These are phyloP conservation scores for Pestalotiopsis sp. DNA, from an alignment of 2,329 filamentous ascomycete genomes.

Conservation along the genomic window DNA sequence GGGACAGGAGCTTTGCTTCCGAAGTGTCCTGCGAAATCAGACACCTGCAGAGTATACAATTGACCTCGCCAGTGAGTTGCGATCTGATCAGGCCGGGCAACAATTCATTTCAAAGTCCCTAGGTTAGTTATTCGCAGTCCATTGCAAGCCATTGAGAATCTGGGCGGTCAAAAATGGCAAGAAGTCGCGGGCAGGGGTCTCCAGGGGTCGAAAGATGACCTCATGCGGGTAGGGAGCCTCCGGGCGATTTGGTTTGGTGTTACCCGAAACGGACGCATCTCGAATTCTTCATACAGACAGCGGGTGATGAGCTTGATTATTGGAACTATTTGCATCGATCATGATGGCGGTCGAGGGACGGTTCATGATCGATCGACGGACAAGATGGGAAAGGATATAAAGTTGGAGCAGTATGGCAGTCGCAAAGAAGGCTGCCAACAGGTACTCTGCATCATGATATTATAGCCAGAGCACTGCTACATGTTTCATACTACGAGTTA, in stretches of 20 bases:
- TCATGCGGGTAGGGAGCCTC: background rate
- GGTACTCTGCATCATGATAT: no score
- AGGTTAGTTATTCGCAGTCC: background rate
- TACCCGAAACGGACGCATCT: background rate
- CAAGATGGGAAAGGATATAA: no score
- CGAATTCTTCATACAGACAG: background rate
- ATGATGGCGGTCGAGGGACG: no score
- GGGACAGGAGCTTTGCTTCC: background rate
- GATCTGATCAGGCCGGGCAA: background rate
- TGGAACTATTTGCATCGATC: background rate
- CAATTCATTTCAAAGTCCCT: background rate
- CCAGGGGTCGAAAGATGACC: background rate
- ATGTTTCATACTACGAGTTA: no score
- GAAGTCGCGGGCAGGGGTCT: background rate
- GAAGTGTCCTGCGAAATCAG: background rate
- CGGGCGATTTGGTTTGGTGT: background rate
- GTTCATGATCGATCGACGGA: no score
- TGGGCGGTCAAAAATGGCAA: constrained; percentile 9
- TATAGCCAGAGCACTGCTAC: no score
- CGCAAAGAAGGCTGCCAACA: no score
- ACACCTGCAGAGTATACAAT: background rate
- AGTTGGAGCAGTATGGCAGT: no score
- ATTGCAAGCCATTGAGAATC: background rate
- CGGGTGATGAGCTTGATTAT: background rate
- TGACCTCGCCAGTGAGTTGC: background rate